phyloP scores from a whole-genome alignment of 441 rosid species.

The Populus trichocarpa region DNA sequence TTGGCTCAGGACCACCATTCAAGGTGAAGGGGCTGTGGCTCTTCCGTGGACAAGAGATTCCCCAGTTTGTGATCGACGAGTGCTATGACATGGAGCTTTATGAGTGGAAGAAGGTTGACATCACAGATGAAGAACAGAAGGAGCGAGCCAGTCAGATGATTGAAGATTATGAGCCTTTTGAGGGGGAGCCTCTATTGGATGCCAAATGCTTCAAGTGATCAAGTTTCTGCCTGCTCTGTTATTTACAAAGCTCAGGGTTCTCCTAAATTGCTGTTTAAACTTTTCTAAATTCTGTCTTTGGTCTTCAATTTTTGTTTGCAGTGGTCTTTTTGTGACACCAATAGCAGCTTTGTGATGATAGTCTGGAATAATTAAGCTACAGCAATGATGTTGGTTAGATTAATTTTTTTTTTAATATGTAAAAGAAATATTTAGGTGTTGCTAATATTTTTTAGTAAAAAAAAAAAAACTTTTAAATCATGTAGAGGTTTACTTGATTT shows the following conservation, averaged over 20 bases:
- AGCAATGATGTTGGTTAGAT: too few relatives aligned
- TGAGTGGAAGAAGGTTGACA: constrained; percentile 81
- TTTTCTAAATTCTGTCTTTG: not conserved
- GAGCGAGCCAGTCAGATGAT: constrained; percentile 86
- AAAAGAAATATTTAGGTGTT: too few relatives aligned
- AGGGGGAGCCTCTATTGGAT: constrained; percentile 77
- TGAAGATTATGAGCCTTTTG: constrained; percentile 80
- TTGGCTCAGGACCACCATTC: constrained; percentile 64
- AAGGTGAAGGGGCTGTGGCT: constrained; percentile 90
- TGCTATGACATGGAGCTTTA: constrained; percentile 93
- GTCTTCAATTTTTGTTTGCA: not conserved
- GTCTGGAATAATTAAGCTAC: not conserved
- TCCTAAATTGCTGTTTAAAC: not conserved
- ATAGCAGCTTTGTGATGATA: not conserved
- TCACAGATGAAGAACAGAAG: constrained; percentile 67
- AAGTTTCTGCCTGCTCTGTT: not conserved
- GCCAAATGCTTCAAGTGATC: constrained; percentile 85
- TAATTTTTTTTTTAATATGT: too few relatives aligned
- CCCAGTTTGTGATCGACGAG: constrained; percentile 69
- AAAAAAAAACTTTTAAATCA: too few relatives aligned
- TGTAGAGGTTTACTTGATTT: too few relatives aligned
- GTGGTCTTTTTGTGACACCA: not conserved
- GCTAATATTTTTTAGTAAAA: too few relatives aligned
- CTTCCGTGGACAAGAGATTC: constrained; percentile 81
- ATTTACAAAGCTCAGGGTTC: not conserved